Evolutionary conservation across 2,329 filamentous ascomycete genomes (phyloP).

Genomic region (Ascochyta fabae): DNA sequence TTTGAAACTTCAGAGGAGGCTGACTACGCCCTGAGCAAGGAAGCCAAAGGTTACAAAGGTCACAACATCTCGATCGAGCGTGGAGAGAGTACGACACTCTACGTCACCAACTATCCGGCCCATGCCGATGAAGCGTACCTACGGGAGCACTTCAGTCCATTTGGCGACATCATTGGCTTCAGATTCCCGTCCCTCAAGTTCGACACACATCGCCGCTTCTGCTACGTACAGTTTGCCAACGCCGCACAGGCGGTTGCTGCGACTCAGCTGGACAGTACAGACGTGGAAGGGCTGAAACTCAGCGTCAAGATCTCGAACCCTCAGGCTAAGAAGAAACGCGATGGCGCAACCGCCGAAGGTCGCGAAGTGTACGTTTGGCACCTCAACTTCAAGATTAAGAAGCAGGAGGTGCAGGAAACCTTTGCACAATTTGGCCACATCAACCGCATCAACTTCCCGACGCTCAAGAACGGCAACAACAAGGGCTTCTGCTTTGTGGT

Average conservation of each 20-base stretch:
- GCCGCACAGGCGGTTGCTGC: slow-evolving; percentile 56
- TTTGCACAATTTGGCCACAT: slow-evolving; percentile 81
- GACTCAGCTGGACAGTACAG: slow-evolving; percentile 72
- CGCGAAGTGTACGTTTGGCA: slow-evolving; percentile 88
- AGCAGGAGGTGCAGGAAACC: slow-evolving; percentile 71
- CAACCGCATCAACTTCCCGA: slow-evolving; percentile 73
- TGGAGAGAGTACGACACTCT: slow-evolving; percentile 81
- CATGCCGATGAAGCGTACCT: slow-evolving; percentile 75
- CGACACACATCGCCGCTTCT: slow-evolving; percentile 89
- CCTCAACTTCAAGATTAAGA: slow-evolving; percentile 78
- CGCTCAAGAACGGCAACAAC: slow-evolving; percentile 67
- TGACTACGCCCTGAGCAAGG: slow-evolving; percentile 77
- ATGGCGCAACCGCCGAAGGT: slow-evolving; percentile 82
- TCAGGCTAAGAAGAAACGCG: slow-evolving; percentile 74
- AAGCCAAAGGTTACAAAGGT: slow-evolving; percentile 79
- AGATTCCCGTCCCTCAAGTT: slow-evolving; percentile 91
- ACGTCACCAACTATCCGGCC: slow-evolving; percentile 87
- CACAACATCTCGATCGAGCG: slow-evolving; percentile 75
- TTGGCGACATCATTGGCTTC: slow-evolving; percentile 82
- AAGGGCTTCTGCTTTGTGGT: slow-evolving; percentile 83
- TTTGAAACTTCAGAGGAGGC: slow-evolving; percentile 84
- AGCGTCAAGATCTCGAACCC: slow-evolving; percentile 87
- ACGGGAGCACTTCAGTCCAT: slow-evolving; percentile 68
- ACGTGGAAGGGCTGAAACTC: slow-evolving; percentile 72
- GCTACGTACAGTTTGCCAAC: slow-evolving; percentile 88